Evolutionary conservation across 2,329 filamentous ascomycete species (phyloP).

Genomic region (Beauveria rudraprayagi): DNA sequence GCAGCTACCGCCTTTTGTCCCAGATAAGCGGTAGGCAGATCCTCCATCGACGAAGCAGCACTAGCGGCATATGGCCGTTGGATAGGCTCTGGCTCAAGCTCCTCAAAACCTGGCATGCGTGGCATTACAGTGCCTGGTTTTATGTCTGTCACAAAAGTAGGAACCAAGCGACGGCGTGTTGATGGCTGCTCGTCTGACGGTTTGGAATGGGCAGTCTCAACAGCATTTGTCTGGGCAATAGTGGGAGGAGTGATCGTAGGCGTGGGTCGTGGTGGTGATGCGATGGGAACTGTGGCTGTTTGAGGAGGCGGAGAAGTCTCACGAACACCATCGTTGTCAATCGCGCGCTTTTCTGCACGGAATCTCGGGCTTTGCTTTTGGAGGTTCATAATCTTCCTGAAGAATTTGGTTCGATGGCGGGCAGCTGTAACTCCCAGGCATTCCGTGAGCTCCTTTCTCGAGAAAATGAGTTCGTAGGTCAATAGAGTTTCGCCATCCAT

Average conservation of each 20-base stretch:
- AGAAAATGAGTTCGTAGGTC: conserved; percentile 42
- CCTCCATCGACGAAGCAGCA: conserved; percentile 7
- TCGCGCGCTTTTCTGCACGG: conserved; percentile 7
- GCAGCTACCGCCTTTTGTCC: conserved; percentile 25
- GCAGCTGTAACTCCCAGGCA: conserved; percentile 50
- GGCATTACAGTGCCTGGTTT: conserved; percentile 13
- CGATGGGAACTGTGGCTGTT: not conserved
- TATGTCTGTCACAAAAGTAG: conserved; percentile 17
- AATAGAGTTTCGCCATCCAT: conserved; percentile 60
- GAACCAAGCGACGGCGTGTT: conserved; percentile 23
- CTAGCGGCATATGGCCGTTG: not conserved
- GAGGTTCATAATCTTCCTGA: conserved; percentile 49
- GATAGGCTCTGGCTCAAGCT: not conserved
- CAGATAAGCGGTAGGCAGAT: conserved; percentile 24
- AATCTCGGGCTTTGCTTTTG: conserved; percentile 44
- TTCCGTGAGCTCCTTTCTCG: conserved; percentile 40
- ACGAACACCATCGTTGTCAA: not conserved
- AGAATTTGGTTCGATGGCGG: conserved; percentile 50
- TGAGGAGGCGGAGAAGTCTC: not conserved
- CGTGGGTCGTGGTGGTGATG: not conserved
- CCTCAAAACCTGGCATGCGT: conserved; percentile 6
- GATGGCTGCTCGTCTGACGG: not conserved
- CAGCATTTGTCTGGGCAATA: not conserved
- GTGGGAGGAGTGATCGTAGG: not conserved
- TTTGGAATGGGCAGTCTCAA: not conserved